Evolutionary conservation across 495 filamentous ascomycete genomes (phyloP).

Genomic region (Thozetella sp.): DNA sequence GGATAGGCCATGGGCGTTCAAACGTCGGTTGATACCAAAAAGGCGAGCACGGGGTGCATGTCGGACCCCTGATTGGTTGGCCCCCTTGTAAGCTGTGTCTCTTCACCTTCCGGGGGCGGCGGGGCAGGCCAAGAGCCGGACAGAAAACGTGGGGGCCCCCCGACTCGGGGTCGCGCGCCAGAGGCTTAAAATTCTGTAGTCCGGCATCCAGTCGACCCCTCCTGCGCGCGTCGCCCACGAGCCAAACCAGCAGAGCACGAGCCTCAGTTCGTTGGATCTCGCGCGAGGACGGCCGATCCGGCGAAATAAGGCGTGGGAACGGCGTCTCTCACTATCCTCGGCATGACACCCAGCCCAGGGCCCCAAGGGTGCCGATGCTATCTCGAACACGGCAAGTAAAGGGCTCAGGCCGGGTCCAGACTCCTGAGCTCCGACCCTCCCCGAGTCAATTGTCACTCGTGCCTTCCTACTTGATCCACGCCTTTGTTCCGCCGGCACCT

Average conservation of each 20-base stretch:
- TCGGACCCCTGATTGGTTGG: not conserved
- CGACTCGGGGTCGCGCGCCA: too few relatives aligned
- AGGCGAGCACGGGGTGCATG: not conserved
- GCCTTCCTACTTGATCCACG: too few relatives aligned
- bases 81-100: too few relatives aligned
- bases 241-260: not conserved
- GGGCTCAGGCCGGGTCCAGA: too few relatives aligned
- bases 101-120: not conserved
- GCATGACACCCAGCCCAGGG: too few relatives aligned
- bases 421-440: too few relatives aligned
- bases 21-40: constrained; percentile 16
- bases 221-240: not conserved
- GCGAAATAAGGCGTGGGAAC: not conserved
- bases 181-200: not conserved
- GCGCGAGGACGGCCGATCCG: not conserved
- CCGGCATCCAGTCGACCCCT: not conserved
- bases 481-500: too few relatives aligned
- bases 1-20: constrained; percentile 22
- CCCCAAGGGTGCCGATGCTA: too few relatives aligned
- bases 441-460: too few relatives aligned
- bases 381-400: too few relatives aligned
- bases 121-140: not conserved
- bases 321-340: not conserved
- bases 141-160: not conserved
- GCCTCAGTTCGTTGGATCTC: constrained; percentile 3